phyloP scores from a whole-genome alignment of 2,329 filamentous ascomycete species.

The Teratosphaeria zuluensis region DNA sequence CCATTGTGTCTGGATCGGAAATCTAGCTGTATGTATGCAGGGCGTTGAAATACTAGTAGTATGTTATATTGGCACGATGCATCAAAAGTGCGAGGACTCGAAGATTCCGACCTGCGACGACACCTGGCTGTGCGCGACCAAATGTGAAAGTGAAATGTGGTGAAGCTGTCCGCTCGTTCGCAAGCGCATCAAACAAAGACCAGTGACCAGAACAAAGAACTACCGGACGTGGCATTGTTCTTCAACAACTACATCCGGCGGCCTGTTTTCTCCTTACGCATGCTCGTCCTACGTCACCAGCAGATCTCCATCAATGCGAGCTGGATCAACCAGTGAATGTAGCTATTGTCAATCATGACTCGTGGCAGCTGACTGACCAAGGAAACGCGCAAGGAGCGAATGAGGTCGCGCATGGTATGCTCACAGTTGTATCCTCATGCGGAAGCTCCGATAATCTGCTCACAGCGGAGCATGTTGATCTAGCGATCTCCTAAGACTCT shows the following conservation, averaged over 20 bases:
- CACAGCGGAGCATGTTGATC: too few relatives aligned
- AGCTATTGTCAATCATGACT: neutral
- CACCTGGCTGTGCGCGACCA: neutral
- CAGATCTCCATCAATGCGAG: neutral
- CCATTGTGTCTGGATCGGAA: neutral
- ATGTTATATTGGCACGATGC: neutral
- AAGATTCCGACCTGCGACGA: too few relatives aligned
- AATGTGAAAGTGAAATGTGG: neutral
- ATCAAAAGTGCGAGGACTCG: too few relatives aligned
- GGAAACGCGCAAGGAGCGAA: too few relatives aligned
- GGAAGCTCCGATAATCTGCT: too few relatives aligned
- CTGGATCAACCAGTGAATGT: too few relatives aligned
- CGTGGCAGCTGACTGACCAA: neutral
- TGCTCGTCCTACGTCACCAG: neutral
- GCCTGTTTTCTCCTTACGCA: neutral
- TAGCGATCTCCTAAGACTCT: slow-evolving; percentile 5
- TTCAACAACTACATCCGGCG: neutral
- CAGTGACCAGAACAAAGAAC: neutral
- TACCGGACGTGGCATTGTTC: neutral
- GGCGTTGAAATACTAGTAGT: neutral
- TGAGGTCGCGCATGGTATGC: too few relatives aligned
- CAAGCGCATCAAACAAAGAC: neutral
- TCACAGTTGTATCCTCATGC: too few relatives aligned
- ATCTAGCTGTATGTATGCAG: neutral
- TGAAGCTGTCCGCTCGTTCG: neutral